Evolutionary conservation across 164 flowering plant genomes (phyloP), one percentile per base, ranked within the genome.

Genomic region (Magnolia officinalis): DNA sequence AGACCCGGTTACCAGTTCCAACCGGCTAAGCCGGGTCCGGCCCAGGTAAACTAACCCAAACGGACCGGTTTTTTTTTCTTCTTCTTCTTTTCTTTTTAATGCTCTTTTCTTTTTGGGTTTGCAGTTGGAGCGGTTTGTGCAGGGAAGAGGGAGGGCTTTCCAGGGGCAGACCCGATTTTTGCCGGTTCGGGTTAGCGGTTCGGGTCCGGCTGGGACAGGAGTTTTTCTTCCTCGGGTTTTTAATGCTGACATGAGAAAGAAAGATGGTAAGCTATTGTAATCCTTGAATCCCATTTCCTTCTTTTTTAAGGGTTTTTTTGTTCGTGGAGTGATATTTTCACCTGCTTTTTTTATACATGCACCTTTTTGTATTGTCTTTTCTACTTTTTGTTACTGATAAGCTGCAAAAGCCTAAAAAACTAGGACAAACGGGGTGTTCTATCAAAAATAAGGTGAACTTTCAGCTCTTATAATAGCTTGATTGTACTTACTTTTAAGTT

Each of bases 211-310:
- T 63, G 89, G 89, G 1, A 87, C 89, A 0, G 87, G 89, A 5
- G 87, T 87, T 26, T 87, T 87, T 72, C 79, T 85, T 31, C 89
- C 89, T 1, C 80, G 85, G 50, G 73, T 75, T 75, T 50, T 52
- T 2, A 49, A 58, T 26, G 6, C 73, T 19, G 72, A 59, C 51
- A 29, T 1, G 45, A 73, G 52, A 66, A 83, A 52, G 75, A 80
- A 77, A 61, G 77, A 80, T 21, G 70, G 85, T 81, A 75, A 72
- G 79, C 70, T 50, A 16, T 37, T 37, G 6, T 37, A 37, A 37
- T 5, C 45, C 45, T 37, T 37, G 45, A 37, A 37, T 37, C 45
- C 45, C 45, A 37, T 72, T 24, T 52, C 26, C 7, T 55, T 55
- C 29, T 45, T 24, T 70, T 70, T 45, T 7, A 63, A 6, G 21